A percentile compares a stretch with the other conserved stretches of the same genome.
Evolutionary conservation across 2,329 filamentous ascomycete species (phyloP).

Genomic region (Dothistroma pini): DNA sequence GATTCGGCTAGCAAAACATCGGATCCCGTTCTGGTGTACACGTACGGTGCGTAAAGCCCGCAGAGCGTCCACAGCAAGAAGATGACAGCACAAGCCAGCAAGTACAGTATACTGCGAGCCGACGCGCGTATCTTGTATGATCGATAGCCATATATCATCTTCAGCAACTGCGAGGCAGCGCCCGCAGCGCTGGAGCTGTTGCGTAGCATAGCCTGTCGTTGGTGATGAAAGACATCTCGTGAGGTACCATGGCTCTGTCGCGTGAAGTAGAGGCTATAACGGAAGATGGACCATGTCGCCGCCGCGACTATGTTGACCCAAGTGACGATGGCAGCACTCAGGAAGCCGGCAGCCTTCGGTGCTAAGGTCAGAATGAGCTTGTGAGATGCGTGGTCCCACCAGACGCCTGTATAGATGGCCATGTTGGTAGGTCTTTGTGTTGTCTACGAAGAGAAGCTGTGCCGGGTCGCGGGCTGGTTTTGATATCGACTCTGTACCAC

Average conservation of each 20-base stretch:
- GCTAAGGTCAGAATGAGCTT: constrained; percentile 2
- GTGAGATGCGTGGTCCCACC: constrained; percentile 2
- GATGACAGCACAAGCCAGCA: not conserved
- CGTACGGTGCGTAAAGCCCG: constrained; percentile 3
- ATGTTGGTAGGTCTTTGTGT: not conserved
- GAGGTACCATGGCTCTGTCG: not conserved
- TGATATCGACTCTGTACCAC: no score
- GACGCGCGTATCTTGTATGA: not conserved
- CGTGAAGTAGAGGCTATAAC: not conserved
- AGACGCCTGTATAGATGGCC: constrained; percentile 3
- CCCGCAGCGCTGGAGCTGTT: constrained; percentile 1
- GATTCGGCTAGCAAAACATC: constrained; percentile 2
- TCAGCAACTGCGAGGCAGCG: not conserved
- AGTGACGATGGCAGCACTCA: constrained; percentile 2
- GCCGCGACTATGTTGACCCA: constrained; percentile 1
- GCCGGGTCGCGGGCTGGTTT: no score
- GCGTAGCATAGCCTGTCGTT: constrained; percentile 1
- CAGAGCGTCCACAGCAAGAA: constrained; percentile 4
- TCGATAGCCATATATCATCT: not conserved
- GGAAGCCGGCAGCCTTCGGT: constrained; percentile 1
- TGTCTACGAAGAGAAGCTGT: no score
- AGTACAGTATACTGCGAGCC: not conserved
- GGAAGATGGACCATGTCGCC: constrained; percentile 4
- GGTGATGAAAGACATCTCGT: constrained; percentile 1
- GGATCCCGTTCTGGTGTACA: not conserved